Evolutionary conservation across 2,329 filamentous ascomycete genomes (phyloP).

Genomic region (Alternaria triticimaculans): DNA sequence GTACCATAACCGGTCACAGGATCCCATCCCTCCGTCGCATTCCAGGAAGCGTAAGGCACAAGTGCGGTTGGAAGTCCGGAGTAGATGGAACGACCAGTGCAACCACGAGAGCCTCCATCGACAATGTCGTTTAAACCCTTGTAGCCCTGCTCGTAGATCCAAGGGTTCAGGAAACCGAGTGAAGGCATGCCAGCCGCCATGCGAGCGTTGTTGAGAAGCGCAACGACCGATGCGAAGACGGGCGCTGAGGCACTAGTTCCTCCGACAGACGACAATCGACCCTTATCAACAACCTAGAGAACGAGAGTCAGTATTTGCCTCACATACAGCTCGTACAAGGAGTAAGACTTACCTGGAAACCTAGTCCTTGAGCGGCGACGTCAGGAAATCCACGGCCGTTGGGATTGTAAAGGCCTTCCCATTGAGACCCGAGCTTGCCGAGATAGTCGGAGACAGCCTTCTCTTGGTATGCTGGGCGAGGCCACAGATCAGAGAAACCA

Average conservation of each 20-base stretch:
- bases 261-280: constrained; percentile 38
- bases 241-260: constrained; percentile 51
- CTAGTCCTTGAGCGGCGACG: constrained; percentile 49
- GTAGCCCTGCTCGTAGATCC: constrained; percentile 52
- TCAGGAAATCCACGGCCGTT: constrained; percentile 55
- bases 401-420: constrained; percentile 53
- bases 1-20: constrained; percentile 56
- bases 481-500: constrained; percentile 55
- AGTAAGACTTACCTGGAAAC: constrained; percentile 36
- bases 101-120: constrained; percentile 56
- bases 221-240: constrained; percentile 47
- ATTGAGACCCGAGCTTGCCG: constrained; percentile 46
- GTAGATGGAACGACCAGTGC: constrained; percentile 49
- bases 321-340: neutral
- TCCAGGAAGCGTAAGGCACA: constrained; percentile 58
- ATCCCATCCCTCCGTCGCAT: constrained; percentile 59
- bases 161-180: constrained; percentile 51
- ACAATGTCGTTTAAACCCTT: constrained; percentile 58
- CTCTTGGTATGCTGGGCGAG: constrained; percentile 53
- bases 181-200: constrained; percentile 41
- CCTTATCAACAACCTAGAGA: constrained; percentile 47
- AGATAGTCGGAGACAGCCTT: constrained; percentile 51
- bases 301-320: neutral
- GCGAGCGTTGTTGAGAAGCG: constrained; percentile 49
- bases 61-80: constrained; percentile 46